Percentiles rank a stretch among this genome's conserved stretches.
Evolutionary conservation across 2,329 filamentous ascomycete species (phyloP).

Genomic region (Thielaviopsis ethacetica): DNA sequence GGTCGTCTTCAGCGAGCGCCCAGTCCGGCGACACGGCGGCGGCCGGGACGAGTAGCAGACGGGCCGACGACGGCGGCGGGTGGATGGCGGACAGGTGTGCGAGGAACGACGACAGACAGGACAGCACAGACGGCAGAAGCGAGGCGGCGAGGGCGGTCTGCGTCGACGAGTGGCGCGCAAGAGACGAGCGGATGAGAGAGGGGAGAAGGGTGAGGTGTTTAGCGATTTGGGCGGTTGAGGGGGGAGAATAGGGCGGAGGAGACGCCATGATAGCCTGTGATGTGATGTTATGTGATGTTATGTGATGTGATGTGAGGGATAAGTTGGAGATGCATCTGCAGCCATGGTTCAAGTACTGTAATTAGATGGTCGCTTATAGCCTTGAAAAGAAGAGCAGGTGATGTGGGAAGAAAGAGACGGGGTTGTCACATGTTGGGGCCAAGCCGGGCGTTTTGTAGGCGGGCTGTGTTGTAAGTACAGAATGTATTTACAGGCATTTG

Average conservation of each 20-base stretch:
- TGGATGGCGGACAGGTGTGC: slow-evolving; percentile 21
- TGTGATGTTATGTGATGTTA: no score
- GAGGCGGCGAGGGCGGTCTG: slow-evolving; percentile 24
- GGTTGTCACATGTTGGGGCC: no score
- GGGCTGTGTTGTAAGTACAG: no score
- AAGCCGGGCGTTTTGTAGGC: no score
- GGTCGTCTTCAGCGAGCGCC: slow-evolving; percentile 16
- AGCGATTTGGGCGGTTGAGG: slow-evolving; percentile 16
- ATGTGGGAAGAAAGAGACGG: no score
- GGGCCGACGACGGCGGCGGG: slow-evolving; percentile 20
- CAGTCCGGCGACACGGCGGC: slow-evolving; percentile 23
- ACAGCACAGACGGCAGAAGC: slow-evolving; percentile 24
- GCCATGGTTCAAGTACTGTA: no score
- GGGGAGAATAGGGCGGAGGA: slow-evolving; percentile 1
- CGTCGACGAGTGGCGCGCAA: slow-evolving; percentile 19
- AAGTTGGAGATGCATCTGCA: neutral
- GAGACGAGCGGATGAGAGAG: slow-evolving; percentile 21
- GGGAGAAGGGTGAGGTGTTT: slow-evolving; percentile 23
- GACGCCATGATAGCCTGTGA: neutral
- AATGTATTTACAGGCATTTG: no score
- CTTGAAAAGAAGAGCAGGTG: no score
- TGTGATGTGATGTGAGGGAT: slow-evolving; percentile 4
- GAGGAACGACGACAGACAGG: slow-evolving; percentile 27
- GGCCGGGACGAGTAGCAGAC: slow-evolving; percentile 30
- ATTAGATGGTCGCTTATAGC: no score